phyloP scores from a whole-genome alignment of 2,329 filamentous ascomycete genomes.

The Ophiostoma quercus region DNA sequence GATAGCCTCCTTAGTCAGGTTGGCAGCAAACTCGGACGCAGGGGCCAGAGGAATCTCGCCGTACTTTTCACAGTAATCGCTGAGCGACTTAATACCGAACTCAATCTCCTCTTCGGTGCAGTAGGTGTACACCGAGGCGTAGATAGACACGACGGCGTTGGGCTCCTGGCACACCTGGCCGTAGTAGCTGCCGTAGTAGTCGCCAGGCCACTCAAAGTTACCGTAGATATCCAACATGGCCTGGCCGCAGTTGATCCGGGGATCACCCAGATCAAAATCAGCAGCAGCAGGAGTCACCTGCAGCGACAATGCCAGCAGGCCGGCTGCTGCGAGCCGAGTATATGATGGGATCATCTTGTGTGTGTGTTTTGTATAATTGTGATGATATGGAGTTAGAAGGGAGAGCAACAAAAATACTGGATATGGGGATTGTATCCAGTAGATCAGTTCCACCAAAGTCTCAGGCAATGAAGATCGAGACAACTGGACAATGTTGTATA shows the following conservation, averaged over 20 bases:
- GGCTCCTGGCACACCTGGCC: constrained; percentile 22
- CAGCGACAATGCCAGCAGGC: background rate
- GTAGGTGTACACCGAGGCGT: constrained; percentile 21
- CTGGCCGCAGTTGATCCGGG: constrained; percentile 16
- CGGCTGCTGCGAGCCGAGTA: constrained; percentile 9
- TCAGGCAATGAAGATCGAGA: background rate
- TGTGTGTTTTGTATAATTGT: background rate
- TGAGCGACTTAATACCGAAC: background rate
- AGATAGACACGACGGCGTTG: constrained; percentile 19
- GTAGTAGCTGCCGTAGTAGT: constrained; percentile 19
- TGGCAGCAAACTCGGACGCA: constrained; percentile 15
- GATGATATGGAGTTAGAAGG: background rate
- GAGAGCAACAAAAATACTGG: background rate
- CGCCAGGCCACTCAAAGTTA: constrained; percentile 15
- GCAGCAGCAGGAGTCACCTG: background rate
- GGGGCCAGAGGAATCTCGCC: constrained; percentile 9
- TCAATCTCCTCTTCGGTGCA: constrained; percentile 17
- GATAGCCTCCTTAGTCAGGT: constrained; percentile 26
- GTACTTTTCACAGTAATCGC: constrained; percentile 13
- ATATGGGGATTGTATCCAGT: background rate
- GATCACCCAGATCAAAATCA: background rate
- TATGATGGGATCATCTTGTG: constrained; percentile 15
- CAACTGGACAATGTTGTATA: background rate
- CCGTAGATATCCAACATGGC: constrained; percentile 15
- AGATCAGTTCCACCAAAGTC: constrained; percentile 4